Base-by-base conservation (phyloP, 495 filamentous ascomycete species). In the Apiosordaria backusii region DNA sequence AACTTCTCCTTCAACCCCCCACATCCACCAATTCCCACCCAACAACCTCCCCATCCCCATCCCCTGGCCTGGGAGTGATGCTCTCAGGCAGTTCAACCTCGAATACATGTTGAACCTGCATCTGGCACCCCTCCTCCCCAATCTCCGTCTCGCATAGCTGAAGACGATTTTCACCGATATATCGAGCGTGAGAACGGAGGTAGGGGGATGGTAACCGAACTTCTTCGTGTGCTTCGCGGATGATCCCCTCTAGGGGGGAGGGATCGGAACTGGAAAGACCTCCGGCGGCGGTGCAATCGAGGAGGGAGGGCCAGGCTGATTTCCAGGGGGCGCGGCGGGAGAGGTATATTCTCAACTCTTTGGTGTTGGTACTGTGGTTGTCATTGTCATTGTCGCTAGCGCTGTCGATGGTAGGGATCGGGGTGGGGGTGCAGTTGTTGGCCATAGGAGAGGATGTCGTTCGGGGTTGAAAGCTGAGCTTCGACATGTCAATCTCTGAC, bases 41-140 rank as follows among this genome's bases (percentile, higher is more conserved):
- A 6, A 23, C 24, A 4, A 60, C 57, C 26, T 60, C 57, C 26
- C 57, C 57, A n/a, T 29, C 57, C 9, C 57, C 26, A 4, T 21
- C 22, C 52, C 6, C 52, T 6, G 35, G 35, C 35, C 9, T 45
- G 3, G 52, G 52, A 2, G 10, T 18, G 7, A 55, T 22, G 3
- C 22, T 18, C 52, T 55, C 52, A 21, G 52, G 52, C 57, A 60
- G 18, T 2, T 60, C 57, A 24, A 60, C 57, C 24, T 60, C 57
- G 16, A 60, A 60, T 3, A 21, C 26, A 27, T 60, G 57, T 23
- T 60, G 57, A 6, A 27, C 23, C 57, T 60, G 57, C 57, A 60
- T 60, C 23, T 60, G 57, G 18, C 57, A 60, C 4, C 57, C 57
- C 18, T 60, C 57, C 57, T 60, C 57, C 23, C 57, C 57, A 27